Base-by-base conservation (phyloP, 345 rosid species). In the Gossypium mustelinum region DNA sequence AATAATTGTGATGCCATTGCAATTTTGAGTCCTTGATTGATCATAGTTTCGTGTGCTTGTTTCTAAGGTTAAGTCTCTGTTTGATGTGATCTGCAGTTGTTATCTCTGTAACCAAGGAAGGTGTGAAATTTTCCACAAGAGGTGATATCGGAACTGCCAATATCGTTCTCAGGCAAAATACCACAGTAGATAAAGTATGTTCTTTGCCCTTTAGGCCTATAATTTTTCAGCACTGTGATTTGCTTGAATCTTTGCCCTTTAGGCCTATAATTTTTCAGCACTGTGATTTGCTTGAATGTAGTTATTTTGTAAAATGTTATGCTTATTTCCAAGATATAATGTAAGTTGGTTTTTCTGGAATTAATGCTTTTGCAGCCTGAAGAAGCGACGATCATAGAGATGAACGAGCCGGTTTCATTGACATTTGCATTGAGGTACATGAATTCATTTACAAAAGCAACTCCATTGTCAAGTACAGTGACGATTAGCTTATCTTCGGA, bases 121-220 rank as follows among this genome's bases (percentile, higher is more conserved):
- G 98, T 4, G 97, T 95, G 72, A 95, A 95, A 81, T 95, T 95
- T 73, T 95, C 99, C 29, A 88, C 99, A 2, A 87, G 92, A 27
- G 99, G 99, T 68, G 99, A 95, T 78, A 95, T 93, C n/a, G 98
- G 98, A 68, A 82, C 94, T 76, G 98, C 98, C 0, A 95, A 93
- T 82, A 84, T 96, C 77, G 98, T 93, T 14, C 90, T 93, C 27
- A 88, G 97, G 76, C 99, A 96, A 83, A 96, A 96, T 63, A 92
- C 92, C 2, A 89, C 97, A 1, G 98, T 96, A 0, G 99, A 96
- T 75, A 93, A 93, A 85, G 98, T 88, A 82, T 72, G 77, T 62
- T 51, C 11, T 25, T 20, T 29, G 41, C 29, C 43, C 14, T 20
- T 18, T 29, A 39, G 29, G n/a, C 18, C 7, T 22, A 1, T 20